These are phyloP conservation scores for Thelephora aurantiotincta DNA, from an alignment of 768 basidiomycete genomes.

Conservation along the genomic window DNA sequence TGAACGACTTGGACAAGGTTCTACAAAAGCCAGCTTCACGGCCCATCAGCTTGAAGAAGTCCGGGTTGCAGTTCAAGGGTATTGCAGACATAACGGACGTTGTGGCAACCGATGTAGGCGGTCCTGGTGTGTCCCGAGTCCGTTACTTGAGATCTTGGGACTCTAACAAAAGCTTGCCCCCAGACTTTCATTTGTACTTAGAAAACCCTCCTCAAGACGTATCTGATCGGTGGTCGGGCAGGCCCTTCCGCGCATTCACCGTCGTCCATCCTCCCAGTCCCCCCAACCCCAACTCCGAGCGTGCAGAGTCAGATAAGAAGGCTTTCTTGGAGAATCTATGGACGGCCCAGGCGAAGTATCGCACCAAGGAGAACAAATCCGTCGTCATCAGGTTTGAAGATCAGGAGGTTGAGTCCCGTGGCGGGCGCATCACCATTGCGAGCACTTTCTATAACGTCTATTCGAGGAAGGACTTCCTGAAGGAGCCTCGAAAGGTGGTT, in stretches of 20 bases:
- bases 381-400: conserved; percentile 61
- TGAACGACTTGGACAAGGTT: conserved; percentile 68
- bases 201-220: conserved; percentile 75
- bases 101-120: conserved; percentile 74
- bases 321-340: conserved; percentile 85
- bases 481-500: conserved; percentile 65
- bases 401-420: conserved; percentile 57
- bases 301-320: conserved; percentile 53
- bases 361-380: conserved; percentile 60
- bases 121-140: conserved; percentile 42
- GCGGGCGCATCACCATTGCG: conserved; percentile 48
- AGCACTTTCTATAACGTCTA: conserved; percentile 87
- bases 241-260: conserved; percentile 67
- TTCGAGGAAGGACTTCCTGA: conserved; percentile 64
- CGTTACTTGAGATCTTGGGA: conserved; percentile 2
- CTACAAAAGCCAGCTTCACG: conserved; percentile 46
- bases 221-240: conserved; percentile 76
- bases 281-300: conserved; percentile 48
- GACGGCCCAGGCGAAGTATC: conserved; percentile 71
- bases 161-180: conserved; percentile 4
- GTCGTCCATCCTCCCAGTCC: conserved; percentile 67
- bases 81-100: conserved; percentile 77
- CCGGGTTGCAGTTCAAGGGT: conserved; percentile 72
- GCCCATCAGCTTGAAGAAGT: conserved; percentile 57
- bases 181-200: conserved; percentile 79